A percentile compares a stretch with the other conserved stretches of the same genome.
Evolutionary conservation across 2,329 filamentous ascomycete species (phyloP).

Genomic region (Clonostachys rhizophaga): DNA sequence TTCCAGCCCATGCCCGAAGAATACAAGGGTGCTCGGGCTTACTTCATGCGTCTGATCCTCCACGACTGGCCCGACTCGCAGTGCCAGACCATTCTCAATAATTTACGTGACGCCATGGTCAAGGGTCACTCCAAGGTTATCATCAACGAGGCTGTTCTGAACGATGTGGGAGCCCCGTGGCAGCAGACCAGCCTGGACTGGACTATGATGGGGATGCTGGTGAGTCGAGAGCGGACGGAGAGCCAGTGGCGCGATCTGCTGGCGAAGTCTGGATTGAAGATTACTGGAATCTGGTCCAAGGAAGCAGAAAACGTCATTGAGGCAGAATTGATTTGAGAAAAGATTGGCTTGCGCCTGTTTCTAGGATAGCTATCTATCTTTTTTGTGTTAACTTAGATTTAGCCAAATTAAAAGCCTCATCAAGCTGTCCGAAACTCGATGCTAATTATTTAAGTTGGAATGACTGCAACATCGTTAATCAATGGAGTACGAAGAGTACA

Average conservation of each 20-base stretch:
- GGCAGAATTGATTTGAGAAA: slow-evolving; percentile 6
- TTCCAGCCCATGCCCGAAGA: slow-evolving; percentile 11
- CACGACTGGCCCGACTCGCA: slow-evolving; percentile 41
- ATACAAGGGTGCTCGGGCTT: slow-evolving; percentile 25
- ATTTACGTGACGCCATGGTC: slow-evolving; percentile 8
- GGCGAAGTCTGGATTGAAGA: slow-evolving; percentile 3
- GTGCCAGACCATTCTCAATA: slow-evolving; percentile 18
- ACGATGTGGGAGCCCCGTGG: slow-evolving; percentile 6
- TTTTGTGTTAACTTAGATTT: too few species aligned
- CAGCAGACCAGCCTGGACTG: slow-evolving; percentile 17
- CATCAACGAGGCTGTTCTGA: slow-evolving; percentile 9
- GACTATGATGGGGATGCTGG: slow-evolving; percentile 12
- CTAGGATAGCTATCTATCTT: too few species aligned
- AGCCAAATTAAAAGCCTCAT: too few species aligned
- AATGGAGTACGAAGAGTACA: too few species aligned
- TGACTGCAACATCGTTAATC: too few species aligned
- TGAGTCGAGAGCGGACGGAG: slow-evolving; percentile 12
- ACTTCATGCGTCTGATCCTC: slow-evolving; percentile 38
- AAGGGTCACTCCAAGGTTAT: slow-evolving; percentile 10
- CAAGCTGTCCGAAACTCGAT: too few species aligned
- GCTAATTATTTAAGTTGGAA: too few species aligned
- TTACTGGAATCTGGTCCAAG: slow-evolving; percentile 5
- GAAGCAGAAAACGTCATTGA: slow-evolving; percentile 11
- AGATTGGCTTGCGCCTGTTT: too few species aligned
- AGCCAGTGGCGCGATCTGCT: slow-evolving; percentile 10